Evolutionary conservation across 495 filamentous ascomycete genomes (phyloP), one percentile per base, ranked within the genome.

Genomic region (Talaromyces liani): DNA sequence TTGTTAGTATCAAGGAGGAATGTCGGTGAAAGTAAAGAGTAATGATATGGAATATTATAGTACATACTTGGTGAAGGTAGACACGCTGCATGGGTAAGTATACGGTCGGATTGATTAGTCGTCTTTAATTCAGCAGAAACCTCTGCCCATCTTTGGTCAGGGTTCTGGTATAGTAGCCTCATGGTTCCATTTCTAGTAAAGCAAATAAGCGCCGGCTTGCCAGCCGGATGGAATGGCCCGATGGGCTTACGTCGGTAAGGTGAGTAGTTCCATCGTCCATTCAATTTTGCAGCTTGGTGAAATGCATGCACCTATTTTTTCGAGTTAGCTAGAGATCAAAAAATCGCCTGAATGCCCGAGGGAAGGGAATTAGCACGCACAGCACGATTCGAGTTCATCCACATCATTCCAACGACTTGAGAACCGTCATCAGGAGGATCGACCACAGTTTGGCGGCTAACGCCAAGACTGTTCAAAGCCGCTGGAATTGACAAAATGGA

Each of bases 401-500:
- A 96, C 74, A 88, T 87, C 72, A 90, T 82, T 5, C 92, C 92
- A 22, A 96, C 89, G n/a, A 95, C 78, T 49, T 85, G 84, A 61
- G 84, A 82, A 20, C 88, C 77, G 65, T 95, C 89, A 68, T 92
- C 89, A 54, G 87, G 78, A 10, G 82, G 73, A 66, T 91, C 89
- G 39, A 76, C 67, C 20, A 82, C 72, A 66, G 84, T 84, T 34
- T 73, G 78, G 33, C 87, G 84, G 27, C 75, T 71, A 1, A 82
- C 67, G 5, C 75, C 80, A 20, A 90, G 81, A 33, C 85, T 85
- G 68, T 93, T 93, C 58, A 95, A 70, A 18, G 84, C 81, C 64
- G 87, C 80, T 0, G 73, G 73, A 59, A 88, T 81, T 34, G 74
- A 82, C 66, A 89, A 81, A 60, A 95, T 86, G 36, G 84, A 82